Conservation (phyloP, 2,329 filamentous ascomycete species). For the Cladosporium sp. region DNA sequence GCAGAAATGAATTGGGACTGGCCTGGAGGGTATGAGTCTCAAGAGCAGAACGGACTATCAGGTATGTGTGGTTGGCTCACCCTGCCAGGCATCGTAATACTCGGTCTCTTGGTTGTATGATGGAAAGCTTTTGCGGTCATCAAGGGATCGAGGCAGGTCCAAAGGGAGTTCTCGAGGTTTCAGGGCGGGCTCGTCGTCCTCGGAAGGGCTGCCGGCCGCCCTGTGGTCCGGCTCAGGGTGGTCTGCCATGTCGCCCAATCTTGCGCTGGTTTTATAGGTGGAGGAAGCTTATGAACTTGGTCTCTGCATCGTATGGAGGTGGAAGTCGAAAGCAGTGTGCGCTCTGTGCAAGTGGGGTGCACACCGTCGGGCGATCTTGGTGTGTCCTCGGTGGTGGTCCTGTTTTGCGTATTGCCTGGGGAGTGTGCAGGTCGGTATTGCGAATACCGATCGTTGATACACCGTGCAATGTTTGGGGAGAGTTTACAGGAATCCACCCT, state of each 20-base stretch:
- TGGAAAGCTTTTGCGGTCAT: slow-evolving; percentile 72
- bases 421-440: too few species aligned
- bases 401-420: too few species aligned
- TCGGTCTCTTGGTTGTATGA: slow-evolving; percentile 77
- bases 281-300: slow-evolving; percentile 1
- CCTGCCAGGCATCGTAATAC: slow-evolving; percentile 99
- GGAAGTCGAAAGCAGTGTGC: too few species aligned
- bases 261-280: neutral
- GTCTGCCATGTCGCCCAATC: slow-evolving; percentile 5
- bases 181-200: slow-evolving; percentile 20
- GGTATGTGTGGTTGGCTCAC: slow-evolving; percentile 47
- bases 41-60: neutral
- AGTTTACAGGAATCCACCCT: too few species aligned
- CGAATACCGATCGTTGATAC: too few species aligned
- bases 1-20: slow-evolving; percentile 93
- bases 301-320: slow-evolving; percentile 7
- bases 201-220: slow-evolving; percentile 6
- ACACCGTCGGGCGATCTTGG: neutral
- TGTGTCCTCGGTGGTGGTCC: too few species aligned
- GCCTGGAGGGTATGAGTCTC: slow-evolving; percentile 49
- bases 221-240: slow-evolving; percentile 1
- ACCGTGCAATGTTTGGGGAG: too few species aligned
- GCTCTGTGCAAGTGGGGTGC: neutral
- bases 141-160: slow-evolving; percentile 85
- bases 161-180: slow-evolving; percentile 58